Base-by-base conservation (phyloP, 805 yeast species). In the Barnettozyma pratensis region DNA sequence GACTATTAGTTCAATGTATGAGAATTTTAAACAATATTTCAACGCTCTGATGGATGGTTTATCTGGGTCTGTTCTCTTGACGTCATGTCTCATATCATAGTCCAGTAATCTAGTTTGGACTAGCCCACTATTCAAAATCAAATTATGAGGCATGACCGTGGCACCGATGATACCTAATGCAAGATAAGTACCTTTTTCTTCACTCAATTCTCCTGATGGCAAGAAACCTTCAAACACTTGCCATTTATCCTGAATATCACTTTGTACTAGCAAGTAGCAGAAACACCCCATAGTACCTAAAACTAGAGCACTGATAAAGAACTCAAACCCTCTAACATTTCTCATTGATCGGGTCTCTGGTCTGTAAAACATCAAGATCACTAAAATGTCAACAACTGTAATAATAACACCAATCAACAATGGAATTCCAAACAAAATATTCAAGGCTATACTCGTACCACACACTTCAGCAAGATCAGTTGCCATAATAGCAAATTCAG, bases 391-490 rank as follows among this genome's bases (percentile, higher is more conserved):
- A 3, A 87, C 62, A 1, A 90, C 83, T 0, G 97, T 90, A 36
- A 90, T 63, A 6, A 85, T 53, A 3, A 90, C 95, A 46, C 97
- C 97, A 37, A 75, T 65, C 1, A 81, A 62, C 48, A 90, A 70
- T 0, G 96, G 96, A 9, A 90, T 79, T 2, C 76, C 73, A 58
- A 90, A 83, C 29, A 90, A 64, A 50, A 90, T 87, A 55, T 87
- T 82, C 45, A 90, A 71, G 0, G 96, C 81, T 42, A 90, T 87
- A 9, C 96, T 96, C 4, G 96, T 85, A 2, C 97, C 97, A 7
- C 90, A 92, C 9, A 90, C 96, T 65, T 90, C 97, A 1, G 97
- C 97, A 58, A 90, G 69, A 63, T 90, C 97, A 0, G 97, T 90
- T 8, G 96, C 96, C 35, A 90, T 83, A 52, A 90, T 90, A 3